Evolutionary conservation across 176 grass and related monocot genomes (phyloP), one percentile per base, ranked within the genome.

Genomic region (Aegilops tauschii): DNA sequence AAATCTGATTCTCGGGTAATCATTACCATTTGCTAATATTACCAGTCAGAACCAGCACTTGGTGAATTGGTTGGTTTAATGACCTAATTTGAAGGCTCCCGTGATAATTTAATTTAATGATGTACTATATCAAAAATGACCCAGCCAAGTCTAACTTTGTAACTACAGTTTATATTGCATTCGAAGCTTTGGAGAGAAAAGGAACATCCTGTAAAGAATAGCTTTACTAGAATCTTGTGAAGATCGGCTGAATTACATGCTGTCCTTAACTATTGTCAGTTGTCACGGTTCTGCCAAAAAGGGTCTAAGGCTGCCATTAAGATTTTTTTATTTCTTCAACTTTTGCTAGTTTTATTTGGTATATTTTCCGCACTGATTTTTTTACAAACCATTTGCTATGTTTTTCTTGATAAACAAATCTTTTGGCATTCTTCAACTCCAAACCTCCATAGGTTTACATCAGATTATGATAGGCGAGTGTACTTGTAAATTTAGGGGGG

Each of bases 171-270:
- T 47, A 58, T 42, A 20, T 70, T 21, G 12, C 2, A 14, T 49
- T n/a, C 20, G 39, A 9, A 52, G 79, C 72, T 49, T 73, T 54
- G 6, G 7, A 74, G 21, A 56, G 21, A 67, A 25, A 20, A 20
- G 65, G 9, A 47, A 71, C 10, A 47, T 72, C 17, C 37, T 18
- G 18, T 65, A 4, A 28, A 16, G 52, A 54, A 8, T 11, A 65
- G 28, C 1, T 74, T 78, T 80, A 85, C 32, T 75, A 56, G 17
- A 73, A 89, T 63, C 39, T 61, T 21, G 17, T 35, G n/a, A 78
- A 78, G 52, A 20, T 56, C 17, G 13, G 52, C 17, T 56, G 16
- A 52, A 56, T 5, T 56, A 20, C 52, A 56, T 56, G 52, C 5
- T 58, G 54, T 58, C 52, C 18, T 58, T 58, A 20, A 58, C 56